These are phyloP conservation scores for Venustampulla echinocandica DNA, from an alignment of 495 filamentous ascomycete species.

Conservation along the genomic window DNA sequence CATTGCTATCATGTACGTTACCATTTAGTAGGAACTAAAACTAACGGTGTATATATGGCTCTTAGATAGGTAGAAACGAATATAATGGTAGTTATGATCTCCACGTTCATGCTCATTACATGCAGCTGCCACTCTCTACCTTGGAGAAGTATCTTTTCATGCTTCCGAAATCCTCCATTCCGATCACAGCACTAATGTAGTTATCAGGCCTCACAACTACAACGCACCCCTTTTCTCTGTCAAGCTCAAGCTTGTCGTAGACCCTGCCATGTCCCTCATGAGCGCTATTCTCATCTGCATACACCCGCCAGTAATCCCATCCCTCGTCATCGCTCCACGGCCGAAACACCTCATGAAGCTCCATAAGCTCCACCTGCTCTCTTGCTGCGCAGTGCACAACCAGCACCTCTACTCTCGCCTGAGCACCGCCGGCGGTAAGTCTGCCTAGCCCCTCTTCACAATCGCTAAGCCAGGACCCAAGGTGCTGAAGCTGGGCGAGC, in stretches of 20 bases:
- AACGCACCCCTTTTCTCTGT: slow-evolving; percentile 48
- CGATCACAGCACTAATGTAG: slow-evolving; percentile 52
- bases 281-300: slow-evolving; percentile 52
- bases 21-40: too few relatives aligned
- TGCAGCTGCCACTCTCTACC: too few relatives aligned
- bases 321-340: slow-evolving; percentile 47
- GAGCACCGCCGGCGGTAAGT: slow-evolving; percentile 34
- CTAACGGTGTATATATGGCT: too few relatives aligned
- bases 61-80: too few relatives aligned
- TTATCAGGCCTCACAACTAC: slow-evolving; percentile 58
- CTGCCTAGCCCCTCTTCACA: slow-evolving; percentile 31
- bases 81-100: too few relatives aligned
- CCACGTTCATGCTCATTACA: too few relatives aligned
- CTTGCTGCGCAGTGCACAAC: slow-evolving; percentile 49
- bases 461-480: slow-evolving; percentile 33
- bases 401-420: slow-evolving; percentile 48
- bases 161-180: slow-evolving; percentile 42
- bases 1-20: too few relatives aligned
- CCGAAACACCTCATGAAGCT: slow-evolving; percentile 50
- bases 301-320: slow-evolving; percentile 60
- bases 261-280: slow-evolving; percentile 54
- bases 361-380: slow-evolving; percentile 43
- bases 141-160: slow-evolving; percentile 23
- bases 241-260: slow-evolving; percentile 55
- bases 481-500: slow-evolving; percentile 38